Evolutionary conservation across 1,284 basidiomycete genomes (phyloP), one percentile per base, ranked within the genome.

Genomic region (Moesziomyces parantarcticus): DNA sequence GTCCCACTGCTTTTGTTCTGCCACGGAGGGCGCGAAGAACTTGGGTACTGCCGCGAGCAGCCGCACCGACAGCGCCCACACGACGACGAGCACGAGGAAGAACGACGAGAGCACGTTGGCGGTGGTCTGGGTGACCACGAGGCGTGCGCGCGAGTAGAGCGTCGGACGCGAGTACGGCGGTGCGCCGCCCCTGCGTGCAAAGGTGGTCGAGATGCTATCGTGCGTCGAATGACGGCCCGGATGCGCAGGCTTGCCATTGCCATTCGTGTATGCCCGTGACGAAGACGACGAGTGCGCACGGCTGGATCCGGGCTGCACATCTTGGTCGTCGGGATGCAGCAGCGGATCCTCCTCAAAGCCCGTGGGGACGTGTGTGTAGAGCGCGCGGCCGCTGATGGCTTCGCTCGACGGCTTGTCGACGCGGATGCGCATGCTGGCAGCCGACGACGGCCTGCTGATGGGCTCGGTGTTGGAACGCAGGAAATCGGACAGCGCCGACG

Each of bases 81-180:
- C 57, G 50, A 86, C 81, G 55, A 86, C 84, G 20, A 84, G 48
- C 14, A 85, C 25, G 22, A 89, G 84, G 75, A 89, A 88, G 55
- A 85, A 77, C 3, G 88, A 87, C 1, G 87, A 88, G 11, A 88
- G 75, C 23, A 85, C 48, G 55, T 87, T 83, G 10, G 87, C 86
- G 9, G 86, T 74, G 11, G 84, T 70, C 71, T 89, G 88, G 22
- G 85, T 80, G 56, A 86, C 76, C 52, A 86, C 82, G 1, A 89
- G 60, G 13, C 78, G 76, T 3, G 56, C 50, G 20, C 69, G 43
- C 20, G 70, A 74, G 59, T 73, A 76, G 25, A 80, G 62, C 8
- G 77, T 79, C 2, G 76, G 78, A 13, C 64, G 47, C 5, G 50
- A 51, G 50, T 76, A 80, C 5, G 77, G 61, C 1, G 75, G 75